A percentile compares a stretch with the other conserved stretches of the same genome.
These are phyloP conservation scores for Leishmania amazonensis DNA, from an alignment of 208 protist genomes.

Conservation along the genomic window DNA sequence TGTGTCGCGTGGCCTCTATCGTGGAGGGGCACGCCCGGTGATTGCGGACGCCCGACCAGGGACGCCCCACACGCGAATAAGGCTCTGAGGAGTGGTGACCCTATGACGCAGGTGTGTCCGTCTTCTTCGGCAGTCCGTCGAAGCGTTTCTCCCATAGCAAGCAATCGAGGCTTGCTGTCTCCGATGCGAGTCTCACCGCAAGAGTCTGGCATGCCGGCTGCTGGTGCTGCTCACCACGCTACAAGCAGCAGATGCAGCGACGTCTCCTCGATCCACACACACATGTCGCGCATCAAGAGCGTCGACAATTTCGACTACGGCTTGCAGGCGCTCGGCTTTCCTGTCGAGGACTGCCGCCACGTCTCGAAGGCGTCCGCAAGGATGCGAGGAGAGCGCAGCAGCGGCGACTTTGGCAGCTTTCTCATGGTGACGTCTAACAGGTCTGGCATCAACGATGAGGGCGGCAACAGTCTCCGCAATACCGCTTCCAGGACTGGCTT, in stretches of 20 bases:
- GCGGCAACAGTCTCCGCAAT: too few species aligned
- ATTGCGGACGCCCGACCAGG: not conserved
- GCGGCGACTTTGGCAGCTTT: conserved; percentile 12
- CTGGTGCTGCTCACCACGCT: not conserved
- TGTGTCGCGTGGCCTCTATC: not conserved
- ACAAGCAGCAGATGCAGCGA: conserved; percentile 23
- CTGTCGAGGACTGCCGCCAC: conserved; percentile 18
- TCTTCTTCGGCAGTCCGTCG: not conserved
- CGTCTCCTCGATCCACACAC: conserved; percentile 23
- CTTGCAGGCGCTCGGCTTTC: conserved; percentile 44
- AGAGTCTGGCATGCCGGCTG: not conserved
- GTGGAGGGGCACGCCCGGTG: not conserved
- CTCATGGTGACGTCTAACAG: conserved; percentile 5
- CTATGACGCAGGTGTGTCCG: not conserved
- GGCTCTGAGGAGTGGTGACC: not conserved
- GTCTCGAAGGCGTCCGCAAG: not conserved
- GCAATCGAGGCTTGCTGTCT: not conserved
- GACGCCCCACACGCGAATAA: not conserved
- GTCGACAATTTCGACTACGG: conserved; percentile 53
- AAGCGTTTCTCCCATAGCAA: not conserved
- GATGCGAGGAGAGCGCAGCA: not conserved
- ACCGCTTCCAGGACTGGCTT: too few species aligned
- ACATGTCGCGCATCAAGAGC: conserved; percentile 26
- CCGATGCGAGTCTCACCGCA: not conserved
- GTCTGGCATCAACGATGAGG: not conserved